Conservation (phyloP, 192 early-diverging fungal species). For the Backusella circina region DNA sequence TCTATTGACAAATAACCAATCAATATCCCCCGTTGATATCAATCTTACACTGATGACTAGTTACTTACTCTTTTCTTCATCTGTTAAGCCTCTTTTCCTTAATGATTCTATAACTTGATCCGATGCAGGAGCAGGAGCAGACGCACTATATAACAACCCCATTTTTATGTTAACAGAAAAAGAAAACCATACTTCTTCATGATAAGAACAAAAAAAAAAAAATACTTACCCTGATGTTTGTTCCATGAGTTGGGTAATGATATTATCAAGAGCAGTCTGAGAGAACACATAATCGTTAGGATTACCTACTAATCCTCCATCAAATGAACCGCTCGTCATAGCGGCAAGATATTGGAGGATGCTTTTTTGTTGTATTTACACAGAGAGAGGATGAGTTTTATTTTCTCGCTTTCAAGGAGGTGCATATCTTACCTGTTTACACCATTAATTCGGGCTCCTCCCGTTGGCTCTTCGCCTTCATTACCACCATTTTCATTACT, state of each 20-base stretch:
- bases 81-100: constrained; percentile 46
- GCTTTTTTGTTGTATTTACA: background rate
- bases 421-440: background rate
- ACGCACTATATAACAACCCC: constrained; percentile 39
- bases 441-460: background rate
- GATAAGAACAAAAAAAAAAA: no score
- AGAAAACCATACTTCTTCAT: background rate
- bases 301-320: constrained; percentile 48
- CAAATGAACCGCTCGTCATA: constrained; percentile 36
- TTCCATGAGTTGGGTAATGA: constrained; percentile 85
- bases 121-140: constrained; percentile 78
- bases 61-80: constrained; percentile 43
- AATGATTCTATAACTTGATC: constrained; percentile 73
- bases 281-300: constrained; percentile 87
- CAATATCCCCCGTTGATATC: background rate
- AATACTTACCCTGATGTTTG: constrained; percentile 49
- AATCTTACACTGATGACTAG: background rate
- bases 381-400: background rate
- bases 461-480: background rate
- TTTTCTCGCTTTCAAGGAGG: background rate
- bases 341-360: constrained; percentile 13
- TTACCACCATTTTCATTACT: background rate
- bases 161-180: background rate
- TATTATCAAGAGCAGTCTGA: constrained; percentile 80
- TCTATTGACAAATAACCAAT: constrained; percentile 17